Conservation (phyloP, 129 eudicot genomes). For the Centrapalus pauciflorus region DNA sequence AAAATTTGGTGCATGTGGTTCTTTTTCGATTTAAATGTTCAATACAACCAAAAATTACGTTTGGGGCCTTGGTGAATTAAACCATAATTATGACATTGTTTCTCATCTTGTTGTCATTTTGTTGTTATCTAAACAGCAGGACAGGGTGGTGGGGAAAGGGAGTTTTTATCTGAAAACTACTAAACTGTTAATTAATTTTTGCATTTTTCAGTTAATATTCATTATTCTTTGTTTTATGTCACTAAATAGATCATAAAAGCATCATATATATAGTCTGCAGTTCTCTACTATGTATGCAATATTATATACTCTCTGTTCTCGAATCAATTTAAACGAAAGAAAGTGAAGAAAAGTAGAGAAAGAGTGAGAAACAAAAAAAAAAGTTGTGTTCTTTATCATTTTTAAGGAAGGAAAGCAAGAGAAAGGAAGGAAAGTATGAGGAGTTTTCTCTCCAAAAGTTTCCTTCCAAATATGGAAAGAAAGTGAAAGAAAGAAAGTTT, state of each 20-base stretch:
- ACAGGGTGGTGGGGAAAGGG: not conserved
- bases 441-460: too few relatives aligned
- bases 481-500: too few relatives aligned
- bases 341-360: too few relatives aligned
- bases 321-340: too few relatives aligned
- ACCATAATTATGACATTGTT: not conserved
- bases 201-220: not conserved
- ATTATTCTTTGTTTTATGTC: not conserved
- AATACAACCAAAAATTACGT: not conserved
- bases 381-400: too few relatives aligned
- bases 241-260: constrained; percentile 9
- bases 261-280: too few relatives aligned
- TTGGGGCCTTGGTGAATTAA: not conserved
- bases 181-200: not conserved
- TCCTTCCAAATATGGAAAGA: too few relatives aligned
- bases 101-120: not conserved
- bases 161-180: not conserved
- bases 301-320: too few relatives aligned
- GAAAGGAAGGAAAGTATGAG: too few relatives aligned
- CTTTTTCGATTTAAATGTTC: not conserved
- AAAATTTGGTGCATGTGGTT: not conserved
- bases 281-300: too few relatives aligned
- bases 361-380: too few relatives aligned
- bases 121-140: not conserved
- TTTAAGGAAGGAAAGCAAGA: too few relatives aligned